Evolutionary conservation across 257 asterid species (phyloP).

Genomic region (Nicotiana tomentosiformis): DNA sequence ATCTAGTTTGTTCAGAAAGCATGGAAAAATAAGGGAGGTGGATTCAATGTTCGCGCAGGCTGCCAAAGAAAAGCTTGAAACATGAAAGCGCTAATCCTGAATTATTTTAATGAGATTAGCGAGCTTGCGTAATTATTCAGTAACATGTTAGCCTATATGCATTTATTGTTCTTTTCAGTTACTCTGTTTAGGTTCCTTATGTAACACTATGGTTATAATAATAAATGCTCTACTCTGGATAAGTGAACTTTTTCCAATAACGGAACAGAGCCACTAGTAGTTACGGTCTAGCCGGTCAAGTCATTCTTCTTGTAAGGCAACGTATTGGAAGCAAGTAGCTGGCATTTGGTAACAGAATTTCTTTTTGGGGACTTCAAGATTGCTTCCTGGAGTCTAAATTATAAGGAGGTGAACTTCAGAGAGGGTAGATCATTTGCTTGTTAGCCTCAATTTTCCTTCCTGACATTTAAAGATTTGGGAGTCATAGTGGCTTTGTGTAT

Average conservation of each 20-base stretch:
- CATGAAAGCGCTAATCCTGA: too few species aligned
- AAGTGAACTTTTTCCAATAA: not conserved
- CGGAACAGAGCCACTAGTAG: not conserved
- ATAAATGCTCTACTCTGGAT: not conserved
- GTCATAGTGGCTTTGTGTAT: not conserved
- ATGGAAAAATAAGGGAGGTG: too few species aligned
- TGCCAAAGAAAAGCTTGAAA: too few species aligned
- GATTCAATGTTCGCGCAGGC: too few species aligned
- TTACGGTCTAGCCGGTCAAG: not conserved
- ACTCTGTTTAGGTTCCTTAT: not conserved
- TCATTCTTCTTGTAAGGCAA: not conserved
- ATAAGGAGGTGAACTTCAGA: not conserved
- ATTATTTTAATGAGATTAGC: not conserved
- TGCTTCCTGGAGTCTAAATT: not conserved
- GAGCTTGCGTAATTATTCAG: not conserved
- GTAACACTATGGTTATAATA: not conserved
- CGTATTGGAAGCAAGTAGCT: not conserved
- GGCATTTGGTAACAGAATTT: not conserved
- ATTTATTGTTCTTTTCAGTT: not conserved
- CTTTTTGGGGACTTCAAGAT: not conserved
- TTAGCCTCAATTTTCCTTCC: not conserved
- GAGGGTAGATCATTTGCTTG: not conserved
- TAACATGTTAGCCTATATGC: not conserved
- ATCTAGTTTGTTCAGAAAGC: too few species aligned
- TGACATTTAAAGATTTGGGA: not conserved